Evolutionary conservation across 352 stramenopile species (phyloP), one percentile per base, ranked within the genome.

Genomic region (Globisporangium cylindrosporum): DNA sequence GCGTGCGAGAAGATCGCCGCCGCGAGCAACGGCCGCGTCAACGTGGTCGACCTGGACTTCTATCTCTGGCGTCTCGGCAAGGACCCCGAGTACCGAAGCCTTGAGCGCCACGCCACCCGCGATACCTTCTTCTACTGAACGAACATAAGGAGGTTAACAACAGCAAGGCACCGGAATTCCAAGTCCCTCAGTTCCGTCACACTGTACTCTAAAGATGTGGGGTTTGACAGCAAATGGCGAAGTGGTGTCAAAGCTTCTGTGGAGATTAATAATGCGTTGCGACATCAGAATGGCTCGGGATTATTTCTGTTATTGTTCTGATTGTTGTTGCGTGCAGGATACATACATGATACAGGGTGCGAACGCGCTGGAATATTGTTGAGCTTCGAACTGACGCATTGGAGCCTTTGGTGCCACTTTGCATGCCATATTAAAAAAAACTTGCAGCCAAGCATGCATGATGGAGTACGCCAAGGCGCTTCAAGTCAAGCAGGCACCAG

Each of bases 11-110:
- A 84, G 71, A 91, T 94, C 68, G 74, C 90, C n/a, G 68, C 71
- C 9, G 75, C 69, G 29, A 84, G 79, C 62, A 73, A 86, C 4
- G 85, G 82, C 22, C 74, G 73, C n/a, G 29, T 91, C 27, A 59
- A 51, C n/a, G 70, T 66, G 3, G 65, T 83, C 8, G 82, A 86
- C 32, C 62, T 94, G 9, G 82, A 87, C 71, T 83, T 70, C 20
- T 94, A 92, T 68, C 71, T 94, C 20, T 92, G 87, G 87, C 83
- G 84, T 29, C 64, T 92, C 38, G 78, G 84, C 68, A 94, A 94
- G 74, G 83, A 93, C 48, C 77, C 82, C 8, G 75, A 75, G 10
- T 93, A 91, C 66, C 84, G 87, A 2, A 48, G 71, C 12, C 62
- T 92, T n/a, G 79, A 92, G 63, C 83, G 87, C 51, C 87, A 94